These are phyloP conservation scores for Didymosphaeria variabile DNA, from an alignment of 2,329 filamentous ascomycete genomes.

Conservation along the genomic window DNA sequence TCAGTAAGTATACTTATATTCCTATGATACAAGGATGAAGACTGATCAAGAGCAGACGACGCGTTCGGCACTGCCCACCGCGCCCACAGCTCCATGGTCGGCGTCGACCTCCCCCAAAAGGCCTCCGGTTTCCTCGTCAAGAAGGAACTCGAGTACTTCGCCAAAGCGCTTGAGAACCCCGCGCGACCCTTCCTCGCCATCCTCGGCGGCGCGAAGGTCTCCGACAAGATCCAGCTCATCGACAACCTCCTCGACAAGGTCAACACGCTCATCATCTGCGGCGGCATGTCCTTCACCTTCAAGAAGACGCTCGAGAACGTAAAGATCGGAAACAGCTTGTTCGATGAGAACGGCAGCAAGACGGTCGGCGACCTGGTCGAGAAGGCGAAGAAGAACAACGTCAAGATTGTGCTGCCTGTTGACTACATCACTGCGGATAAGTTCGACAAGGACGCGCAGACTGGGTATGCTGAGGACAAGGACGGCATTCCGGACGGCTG, in stretches of 20 bases:
- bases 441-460: slow-evolving; percentile 85
- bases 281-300: slow-evolving; percentile 99
- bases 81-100: slow-evolving; percentile 99
- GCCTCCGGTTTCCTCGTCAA: slow-evolving; percentile 98
- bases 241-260: slow-evolving; percentile 99
- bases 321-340: slow-evolving; percentile 88
- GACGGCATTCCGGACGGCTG: slow-evolving; percentile 94
- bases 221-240: slow-evolving; percentile 99
- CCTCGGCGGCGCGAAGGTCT: slow-evolving; percentile 96
- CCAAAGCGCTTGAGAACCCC: slow-evolving; percentile 91
- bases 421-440: slow-evolving; percentile 98
- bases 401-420: slow-evolving; percentile 92
- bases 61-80: slow-evolving; percentile 98
- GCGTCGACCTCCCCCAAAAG: slow-evolving; percentile 93
- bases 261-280: slow-evolving; percentile 94
- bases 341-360: slow-evolving; percentile 93
- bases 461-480: slow-evolving; percentile 82
- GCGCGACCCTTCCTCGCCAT: slow-evolving; percentile 98
- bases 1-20: slow-evolving; percentile 71
- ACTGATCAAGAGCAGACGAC: slow-evolving; percentile 71
- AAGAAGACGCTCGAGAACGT: slow-evolving; percentile 97
- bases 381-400: slow-evolving; percentile 96
- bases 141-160: slow-evolving; percentile 99
- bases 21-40: slow-evolving; percentile 19
- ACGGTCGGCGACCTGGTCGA: slow-evolving; percentile 86